Percentiles rank a stretch among this genome's conserved stretches.
These are phyloP conservation scores for Dillenia turbinata DNA, from an alignment of 164 flowering plant species.

Conservation along the genomic window DNA sequence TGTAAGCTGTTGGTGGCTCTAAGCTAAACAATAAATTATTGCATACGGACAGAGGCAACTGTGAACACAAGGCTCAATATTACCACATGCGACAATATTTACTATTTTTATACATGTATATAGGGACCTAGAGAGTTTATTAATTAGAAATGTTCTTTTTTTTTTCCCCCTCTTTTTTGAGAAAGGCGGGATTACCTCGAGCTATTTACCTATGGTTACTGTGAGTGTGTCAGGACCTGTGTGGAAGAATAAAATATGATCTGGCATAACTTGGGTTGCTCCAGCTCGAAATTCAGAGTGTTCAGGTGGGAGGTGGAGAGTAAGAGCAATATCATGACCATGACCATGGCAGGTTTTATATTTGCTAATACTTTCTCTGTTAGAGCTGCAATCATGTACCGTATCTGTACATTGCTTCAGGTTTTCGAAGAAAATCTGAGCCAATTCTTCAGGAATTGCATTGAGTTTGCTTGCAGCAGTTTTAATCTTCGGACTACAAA, in stretches of 20 bases:
- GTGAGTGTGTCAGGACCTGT: constrained; percentile 27
- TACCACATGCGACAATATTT: too few relatives aligned
- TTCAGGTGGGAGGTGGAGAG: constrained; percentile 29
- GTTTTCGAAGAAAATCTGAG: constrained; percentile 21
- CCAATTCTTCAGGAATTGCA: constrained; percentile 30
- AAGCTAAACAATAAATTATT: too few relatives aligned
- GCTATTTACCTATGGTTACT: constrained; percentile 32
- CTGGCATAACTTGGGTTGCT: constrained; percentile 9
- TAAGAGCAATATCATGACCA: constrained; percentile 14
- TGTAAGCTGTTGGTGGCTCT: too few relatives aligned
- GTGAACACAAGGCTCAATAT: too few relatives aligned
- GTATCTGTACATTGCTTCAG: constrained; percentile 21
- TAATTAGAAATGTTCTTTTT: too few relatives aligned
- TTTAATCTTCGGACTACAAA: constrained; percentile 42
- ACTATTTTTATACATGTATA: background rate
- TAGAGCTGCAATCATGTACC: background rate
- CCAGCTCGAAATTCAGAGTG: constrained; percentile 10
- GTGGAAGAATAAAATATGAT: constrained; percentile 21
- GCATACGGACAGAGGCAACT: too few relatives aligned
- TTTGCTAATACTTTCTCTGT: background rate
- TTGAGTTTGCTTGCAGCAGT: constrained; percentile 32
- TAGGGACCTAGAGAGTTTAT: background rate
- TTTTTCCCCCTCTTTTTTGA: too few relatives aligned
- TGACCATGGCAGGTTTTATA: background rate
- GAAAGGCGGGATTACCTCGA: constrained; percentile 24